Evolutionary conservation across 352 stramenopile genomes (phyloP), one percentile per base, ranked within the genome.

Genomic region (Phytophthora aleatoria): DNA sequence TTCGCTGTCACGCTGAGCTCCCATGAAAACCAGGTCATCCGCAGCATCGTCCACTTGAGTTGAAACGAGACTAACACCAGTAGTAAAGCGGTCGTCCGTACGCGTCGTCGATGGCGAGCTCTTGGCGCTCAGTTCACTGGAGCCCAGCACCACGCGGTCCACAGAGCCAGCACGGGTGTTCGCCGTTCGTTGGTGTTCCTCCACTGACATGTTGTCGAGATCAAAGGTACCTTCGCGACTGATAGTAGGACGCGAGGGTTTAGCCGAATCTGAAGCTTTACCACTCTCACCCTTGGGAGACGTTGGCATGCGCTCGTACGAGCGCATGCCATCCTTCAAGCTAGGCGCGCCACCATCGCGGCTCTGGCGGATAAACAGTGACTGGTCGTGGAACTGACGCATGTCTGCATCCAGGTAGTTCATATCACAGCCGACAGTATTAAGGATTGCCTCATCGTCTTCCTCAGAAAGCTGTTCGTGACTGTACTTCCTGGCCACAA

Each of bases 331-430:
- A 36, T 59, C 55, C 9, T 54, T 67, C 13, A 64, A 26, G 39
- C 67, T 43, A 6, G 67, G 63, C 33, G 59, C 64, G 20, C 35
- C 27, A 11, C 41, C 59, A 44, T 57, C 54, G 33, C 41, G 58
- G 45, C 31, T 74, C 50, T 54, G 54, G 26, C 60, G 61, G 61
- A 85, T 64, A 39, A 83, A 78, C 35, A 80, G 54, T n/a, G 72
- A 79, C 38, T 89, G 69, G 7, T 83, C 81, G 43, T 91, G 80
- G 70, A 91, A 91, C 49, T 85, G 72, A 8, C 83, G 83, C 83
- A 91, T 91, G 35, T 90, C 80, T 3, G 71, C 74, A 55, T 90
- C 83, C 30, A 91, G 54, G 45, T 83, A 85, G 56, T 74, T 81
- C 41, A 70, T 76, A 63, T 91, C 83, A 39, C 83, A 90, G 24